Evolutionary conservation across 2,329 filamentous ascomycete genomes (phyloP), one percentile per base, ranked within the genome.

Genomic region (Cercospora zeina): DNA sequence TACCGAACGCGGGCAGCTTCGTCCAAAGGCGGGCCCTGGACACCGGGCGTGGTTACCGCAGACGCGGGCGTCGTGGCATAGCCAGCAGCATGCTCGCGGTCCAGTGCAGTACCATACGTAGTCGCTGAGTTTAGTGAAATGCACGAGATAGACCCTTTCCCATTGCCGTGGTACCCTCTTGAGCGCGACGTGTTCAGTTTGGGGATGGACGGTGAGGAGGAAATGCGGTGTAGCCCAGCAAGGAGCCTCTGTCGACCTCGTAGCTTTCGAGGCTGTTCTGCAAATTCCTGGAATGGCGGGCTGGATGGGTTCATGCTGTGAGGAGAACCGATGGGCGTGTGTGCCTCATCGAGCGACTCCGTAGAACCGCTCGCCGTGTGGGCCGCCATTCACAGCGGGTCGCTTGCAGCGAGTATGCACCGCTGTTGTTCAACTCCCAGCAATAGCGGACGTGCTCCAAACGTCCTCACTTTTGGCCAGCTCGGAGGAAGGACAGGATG

Each of bases 181-280:
- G 90, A 88, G 60, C 87, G 83, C 27, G 85, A 79, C 62, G 89
- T 85, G 60, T 86, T 83, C 58, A 87, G 76, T 62, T 84, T 84
- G 42, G 83, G 81, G 55, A 96, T 78, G 14, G 89, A 90, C 0
- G 89, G 87, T 6, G 88, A 91, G 0, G 91, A 96, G 10, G 90
- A 88, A 71, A 96, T 93, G 62, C 90, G 87, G 65, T 93, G 88
- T 54, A 96, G 82, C 33, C 87, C 86, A 65, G 87, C 86, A 16
- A 96, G 79, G 34, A 96, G 77, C 62, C 87, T 85, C 69, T 87
- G 85, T 51, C 89, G 85, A 58, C 86, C 84, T 74, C 87, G 91
- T 61, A 84, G 80, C 76, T 88, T 91, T 27, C 79, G 80, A 56
- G 69, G 75, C 16, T 73, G 75, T 58, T 77, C 70, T 62, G 67